These are phyloP conservation scores for Pinguiococcus pyrenoidosus DNA, from an alignment of 108 stramenopile genomes.

Conservation along the genomic window DNA sequence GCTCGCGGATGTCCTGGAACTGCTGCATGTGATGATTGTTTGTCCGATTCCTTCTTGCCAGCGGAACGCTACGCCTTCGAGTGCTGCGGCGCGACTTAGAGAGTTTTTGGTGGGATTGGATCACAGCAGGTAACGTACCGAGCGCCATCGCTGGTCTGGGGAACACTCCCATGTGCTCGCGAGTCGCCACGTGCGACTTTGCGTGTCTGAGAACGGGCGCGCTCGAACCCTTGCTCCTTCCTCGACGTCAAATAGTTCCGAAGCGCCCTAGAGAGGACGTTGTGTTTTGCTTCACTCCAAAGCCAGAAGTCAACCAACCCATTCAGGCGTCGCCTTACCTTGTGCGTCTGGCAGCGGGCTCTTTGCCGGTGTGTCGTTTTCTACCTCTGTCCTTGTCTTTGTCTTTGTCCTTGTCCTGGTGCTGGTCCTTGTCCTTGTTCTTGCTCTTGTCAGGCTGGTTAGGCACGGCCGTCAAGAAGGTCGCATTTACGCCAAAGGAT, in stretches of 20 bases:
- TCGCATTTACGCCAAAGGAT: too few species aligned
- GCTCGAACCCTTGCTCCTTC: neutral
- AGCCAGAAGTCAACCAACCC: neutral
- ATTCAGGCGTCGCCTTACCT: too few species aligned
- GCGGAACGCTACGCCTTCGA: neutral
- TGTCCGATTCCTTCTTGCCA: neutral
- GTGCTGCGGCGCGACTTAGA: neutral
- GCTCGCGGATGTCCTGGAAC: conserved; percentile 20
- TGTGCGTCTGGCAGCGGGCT: too few species aligned
- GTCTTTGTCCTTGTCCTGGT: neutral
- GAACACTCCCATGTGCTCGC: neutral
- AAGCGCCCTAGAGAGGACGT: conserved; percentile 1
- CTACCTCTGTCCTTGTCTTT: neutral
- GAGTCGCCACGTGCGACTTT: too few species aligned
- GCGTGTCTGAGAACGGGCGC: too few species aligned
- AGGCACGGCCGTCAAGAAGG: too few species aligned
- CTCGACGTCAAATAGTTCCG: neutral
- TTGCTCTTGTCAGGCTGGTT: too few species aligned
- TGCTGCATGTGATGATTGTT: conserved; percentile 19
- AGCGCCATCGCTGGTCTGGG: neutral
- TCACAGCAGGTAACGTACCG: neutral
- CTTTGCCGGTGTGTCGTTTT: too few species aligned
- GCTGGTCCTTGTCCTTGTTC: conserved; percentile 20
- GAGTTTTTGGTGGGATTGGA: neutral
- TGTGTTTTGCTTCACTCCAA: neutral